phyloP scores from a whole-genome alignment of 1,284 basidiomycete genomes.

The Puccinia hordei region DNA sequence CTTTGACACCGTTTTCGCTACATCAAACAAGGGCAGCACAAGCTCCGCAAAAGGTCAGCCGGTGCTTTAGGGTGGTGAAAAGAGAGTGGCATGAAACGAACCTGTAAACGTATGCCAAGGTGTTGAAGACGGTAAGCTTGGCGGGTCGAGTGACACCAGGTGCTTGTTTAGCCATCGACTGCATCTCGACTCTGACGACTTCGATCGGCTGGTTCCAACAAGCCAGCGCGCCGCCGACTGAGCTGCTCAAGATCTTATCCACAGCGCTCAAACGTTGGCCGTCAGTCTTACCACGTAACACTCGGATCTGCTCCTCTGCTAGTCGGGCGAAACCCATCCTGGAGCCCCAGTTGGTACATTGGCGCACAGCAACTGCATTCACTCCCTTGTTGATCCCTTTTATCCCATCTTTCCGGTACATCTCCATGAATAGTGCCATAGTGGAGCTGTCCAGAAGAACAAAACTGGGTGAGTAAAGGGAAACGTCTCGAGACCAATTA shows the following conservation, averaged over 20 bases:
- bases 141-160: slow-evolving; percentile 74
- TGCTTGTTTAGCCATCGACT: slow-evolving; percentile 86
- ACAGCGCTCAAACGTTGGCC: slow-evolving; percentile 72
- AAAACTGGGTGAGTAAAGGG: neutral
- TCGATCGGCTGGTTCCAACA: slow-evolving; percentile 99
- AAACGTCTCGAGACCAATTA: neutral
- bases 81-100: neutral
- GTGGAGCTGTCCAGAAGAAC: slow-evolving; percentile 21
- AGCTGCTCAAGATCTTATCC: slow-evolving; percentile 88
- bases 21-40: slow-evolving; percentile 67
- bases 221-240: slow-evolving; percentile 87
- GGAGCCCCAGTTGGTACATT: slow-evolving; percentile 99
- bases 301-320: slow-evolving; percentile 79
- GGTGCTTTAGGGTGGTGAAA: slow-evolving; percentile 56
- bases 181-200: slow-evolving; percentile 97
- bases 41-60: neutral
- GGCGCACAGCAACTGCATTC: slow-evolving; percentile 93
- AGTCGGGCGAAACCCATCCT: slow-evolving; percentile 96
- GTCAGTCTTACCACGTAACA: slow-evolving; percentile 72
- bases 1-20: slow-evolving; percentile 96
- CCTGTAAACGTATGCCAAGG: slow-evolving; percentile 46
- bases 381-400: slow-evolving; percentile 99
- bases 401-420: slow-evolving; percentile 89
- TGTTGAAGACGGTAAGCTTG: slow-evolving; percentile 81
- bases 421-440: slow-evolving; percentile 79